These are phyloP conservation scores for Tarenaya hassleriana DNA, from an alignment of 345 rosid genomes.

Conservation along the genomic window DNA sequence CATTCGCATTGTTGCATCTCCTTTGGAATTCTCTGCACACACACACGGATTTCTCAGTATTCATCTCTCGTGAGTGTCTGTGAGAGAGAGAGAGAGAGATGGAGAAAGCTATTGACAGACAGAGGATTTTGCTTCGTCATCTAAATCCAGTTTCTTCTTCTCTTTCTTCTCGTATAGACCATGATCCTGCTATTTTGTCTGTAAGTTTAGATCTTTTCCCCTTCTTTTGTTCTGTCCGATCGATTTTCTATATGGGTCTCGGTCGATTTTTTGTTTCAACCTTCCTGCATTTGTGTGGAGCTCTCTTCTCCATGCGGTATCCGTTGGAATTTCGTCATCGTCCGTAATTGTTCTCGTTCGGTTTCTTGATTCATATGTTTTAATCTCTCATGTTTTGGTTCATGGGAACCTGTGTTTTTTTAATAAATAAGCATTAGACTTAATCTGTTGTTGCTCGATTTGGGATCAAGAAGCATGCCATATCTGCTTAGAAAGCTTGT, in stretches of 20 bases:
- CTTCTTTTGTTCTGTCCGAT: neutral
- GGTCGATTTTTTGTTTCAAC: neutral
- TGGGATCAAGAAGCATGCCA: too few species aligned
- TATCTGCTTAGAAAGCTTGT: too few species aligned
- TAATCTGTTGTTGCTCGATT: too few species aligned
- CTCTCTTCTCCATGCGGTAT: neutral
- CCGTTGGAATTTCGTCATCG: neutral
- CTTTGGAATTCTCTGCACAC: too few species aligned
- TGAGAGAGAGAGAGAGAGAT: constrained; percentile 23
- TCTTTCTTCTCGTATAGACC: constrained; percentile 31
- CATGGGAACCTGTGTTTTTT: too few species aligned
- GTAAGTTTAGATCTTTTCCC: constrained; percentile 33
- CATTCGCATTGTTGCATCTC: too few species aligned
- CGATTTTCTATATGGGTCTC: neutral
- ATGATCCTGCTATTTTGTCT: constrained; percentile 33
- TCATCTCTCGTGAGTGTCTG: neutral
- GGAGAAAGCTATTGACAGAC: constrained; percentile 83
- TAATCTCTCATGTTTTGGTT: too few species aligned
- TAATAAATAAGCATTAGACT: too few species aligned
- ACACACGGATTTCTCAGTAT: too few species aligned
- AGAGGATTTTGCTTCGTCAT: constrained; percentile 66
- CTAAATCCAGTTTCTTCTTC: constrained; percentile 49
- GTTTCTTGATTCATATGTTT: neutral
- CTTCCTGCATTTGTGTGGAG: neutral
- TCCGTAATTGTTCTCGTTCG: neutral